phyloP scores from a whole-genome alignment of 129 eudicot genomes.

The Deinandra increscens region DNA sequence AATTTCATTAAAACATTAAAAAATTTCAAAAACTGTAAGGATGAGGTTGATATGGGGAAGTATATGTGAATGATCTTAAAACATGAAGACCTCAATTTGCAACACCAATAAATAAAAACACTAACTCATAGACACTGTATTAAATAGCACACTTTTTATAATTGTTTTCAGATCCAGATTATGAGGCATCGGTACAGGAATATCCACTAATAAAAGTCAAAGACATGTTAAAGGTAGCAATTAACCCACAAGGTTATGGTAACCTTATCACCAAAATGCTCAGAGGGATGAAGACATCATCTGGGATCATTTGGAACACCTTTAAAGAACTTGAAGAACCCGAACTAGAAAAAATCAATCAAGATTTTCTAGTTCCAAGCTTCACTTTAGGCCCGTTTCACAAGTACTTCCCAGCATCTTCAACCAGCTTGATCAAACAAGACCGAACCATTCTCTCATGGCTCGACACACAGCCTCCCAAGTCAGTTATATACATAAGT shows the following conservation, averaged over 20 bases:
- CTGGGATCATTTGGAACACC: conserved; percentile 52
- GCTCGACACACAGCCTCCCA: conserved; percentile 42
- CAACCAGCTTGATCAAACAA: conserved; percentile 39
- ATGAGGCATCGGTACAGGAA: conserved; percentile 32
- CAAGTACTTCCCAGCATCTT: conserved; percentile 33
- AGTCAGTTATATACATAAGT: conserved; percentile 48
- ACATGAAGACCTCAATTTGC: too few relatives aligned
- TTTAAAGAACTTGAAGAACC: conserved; percentile 48
- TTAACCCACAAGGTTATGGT: conserved; percentile 15
- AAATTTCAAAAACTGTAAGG: too few relatives aligned
- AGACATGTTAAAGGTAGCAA: conserved; percentile 28
- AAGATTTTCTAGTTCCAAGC: conserved; percentile 30
- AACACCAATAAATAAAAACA: too few relatives aligned
- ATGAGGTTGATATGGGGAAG: too few relatives aligned
- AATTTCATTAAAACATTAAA: too few relatives aligned
- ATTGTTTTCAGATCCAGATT: conserved; percentile 21
- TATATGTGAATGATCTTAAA: too few relatives aligned
- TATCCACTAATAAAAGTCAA: conserved; percentile 37
- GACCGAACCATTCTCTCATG: conserved; percentile 39
- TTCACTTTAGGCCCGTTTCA: conserved; percentile 52
- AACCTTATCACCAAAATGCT: conserved; percentile 20
- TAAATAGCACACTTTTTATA: too few relatives aligned
- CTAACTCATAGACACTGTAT: too few relatives aligned
- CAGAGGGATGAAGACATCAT: conserved; percentile 30
- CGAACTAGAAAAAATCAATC: conserved; percentile 5